Conservation (phyloP, 2,329 filamentous ascomycete genomes). For the Sporothrix mexicana region DNA sequence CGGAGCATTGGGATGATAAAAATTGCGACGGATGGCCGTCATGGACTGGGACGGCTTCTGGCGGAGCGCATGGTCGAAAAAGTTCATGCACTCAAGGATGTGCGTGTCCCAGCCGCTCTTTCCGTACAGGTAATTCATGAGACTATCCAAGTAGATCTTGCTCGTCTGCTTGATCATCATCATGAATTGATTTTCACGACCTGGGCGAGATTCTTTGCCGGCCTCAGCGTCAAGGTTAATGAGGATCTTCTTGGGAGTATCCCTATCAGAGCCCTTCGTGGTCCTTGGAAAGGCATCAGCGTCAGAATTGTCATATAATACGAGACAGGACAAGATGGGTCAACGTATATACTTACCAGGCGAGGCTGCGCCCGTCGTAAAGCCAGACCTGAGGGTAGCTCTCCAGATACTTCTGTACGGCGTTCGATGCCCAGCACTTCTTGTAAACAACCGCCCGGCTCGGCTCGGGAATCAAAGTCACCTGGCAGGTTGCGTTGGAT, state of each 20-base stretch:
- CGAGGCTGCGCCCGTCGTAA: slow-evolving; percentile 82
- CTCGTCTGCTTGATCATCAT: slow-evolving; percentile 69
- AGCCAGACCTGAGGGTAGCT: slow-evolving; percentile 63
- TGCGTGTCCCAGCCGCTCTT: slow-evolving; percentile 65
- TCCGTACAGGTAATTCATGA: slow-evolving; percentile 70
- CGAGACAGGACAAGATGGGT: too few species aligned
- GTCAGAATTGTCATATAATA: background rate
- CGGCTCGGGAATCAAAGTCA: slow-evolving; percentile 66
- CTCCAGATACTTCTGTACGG: slow-evolving; percentile 61
- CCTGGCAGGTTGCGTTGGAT: slow-evolving; percentile 50
- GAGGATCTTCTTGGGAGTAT: slow-evolving; percentile 53
- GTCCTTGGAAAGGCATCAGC: background rate
- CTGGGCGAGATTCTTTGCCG: slow-evolving; percentile 43
- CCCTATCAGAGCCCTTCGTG: too few species aligned
- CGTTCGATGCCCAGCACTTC: slow-evolving; percentile 75
- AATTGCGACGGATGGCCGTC: slow-evolving; percentile 78
- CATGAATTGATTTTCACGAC: slow-evolving; percentile 57
- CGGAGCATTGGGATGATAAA: slow-evolving; percentile 67
- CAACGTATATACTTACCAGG: slow-evolving; percentile 66
- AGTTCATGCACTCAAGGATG: slow-evolving; percentile 80
- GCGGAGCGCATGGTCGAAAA: slow-evolving; percentile 87
- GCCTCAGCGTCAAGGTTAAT: slow-evolving; percentile 77
- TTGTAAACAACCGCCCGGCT: slow-evolving; percentile 70
- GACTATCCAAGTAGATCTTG: slow-evolving; percentile 68
- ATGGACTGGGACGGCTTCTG: slow-evolving; percentile 74